phyloP scores from a whole-genome alignment of 169 alveolate species.

The Plasmodium gallinaceum region DNA sequence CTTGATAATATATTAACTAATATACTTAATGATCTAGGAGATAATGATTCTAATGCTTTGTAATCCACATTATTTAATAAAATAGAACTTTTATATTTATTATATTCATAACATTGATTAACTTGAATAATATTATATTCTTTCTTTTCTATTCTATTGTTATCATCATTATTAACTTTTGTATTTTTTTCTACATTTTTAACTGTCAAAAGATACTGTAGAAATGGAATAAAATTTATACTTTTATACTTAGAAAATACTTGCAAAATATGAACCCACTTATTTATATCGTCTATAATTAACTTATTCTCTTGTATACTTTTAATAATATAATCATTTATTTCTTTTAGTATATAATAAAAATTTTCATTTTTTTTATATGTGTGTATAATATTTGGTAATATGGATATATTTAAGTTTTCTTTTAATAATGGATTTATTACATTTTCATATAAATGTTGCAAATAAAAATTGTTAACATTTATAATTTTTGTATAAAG shows the following conservation, averaged over 20 bases:
- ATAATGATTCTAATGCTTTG: constrained; percentile 9
- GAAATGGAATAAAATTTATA: constrained; percentile 45
- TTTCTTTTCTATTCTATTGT: not conserved
- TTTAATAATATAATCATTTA: constrained; percentile 7
- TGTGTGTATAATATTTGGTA: constrained; percentile 56
- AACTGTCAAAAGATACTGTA: constrained; percentile 13
- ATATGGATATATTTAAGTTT: not conserved
- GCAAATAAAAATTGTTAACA: not conserved
- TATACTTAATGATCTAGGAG: constrained; percentile 40
- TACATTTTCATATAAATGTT: constrained; percentile 15
- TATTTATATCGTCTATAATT: not conserved
- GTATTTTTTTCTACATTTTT: not conserved
- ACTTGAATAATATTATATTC: not conserved
- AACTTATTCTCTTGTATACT: not conserved
- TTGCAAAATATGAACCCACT: constrained; percentile 39
- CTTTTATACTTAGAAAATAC: constrained; percentile 38
- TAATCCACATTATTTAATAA: constrained; percentile 9
- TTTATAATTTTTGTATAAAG: constrained; percentile 35
- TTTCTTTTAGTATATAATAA: constrained; percentile 21
- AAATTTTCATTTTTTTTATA: constrained; percentile 35
- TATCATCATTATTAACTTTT: not conserved
- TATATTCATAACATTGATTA: not conserved
- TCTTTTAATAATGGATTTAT: constrained; percentile 40
- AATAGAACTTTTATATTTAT: not conserved
- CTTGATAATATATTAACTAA: constrained; percentile 31